Percentiles rank a stretch among this genome's conserved stretches.
These are phyloP conservation scores for Mortierella sp. DNA, from an alignment of 371 early-diverging fungal genomes.

Conservation along the genomic window DNA sequence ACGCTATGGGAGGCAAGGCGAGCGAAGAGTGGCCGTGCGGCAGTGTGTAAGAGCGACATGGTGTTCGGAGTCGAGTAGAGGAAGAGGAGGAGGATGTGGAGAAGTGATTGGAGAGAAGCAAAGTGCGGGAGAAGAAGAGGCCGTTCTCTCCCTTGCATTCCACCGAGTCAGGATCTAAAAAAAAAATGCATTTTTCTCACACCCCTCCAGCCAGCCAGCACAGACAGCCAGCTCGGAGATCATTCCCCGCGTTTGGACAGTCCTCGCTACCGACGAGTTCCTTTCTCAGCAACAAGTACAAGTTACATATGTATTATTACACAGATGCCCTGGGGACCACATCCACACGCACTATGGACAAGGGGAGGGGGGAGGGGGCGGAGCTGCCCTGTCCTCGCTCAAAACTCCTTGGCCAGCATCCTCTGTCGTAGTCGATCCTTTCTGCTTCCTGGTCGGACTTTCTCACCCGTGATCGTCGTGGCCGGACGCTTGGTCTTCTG, in stretches of 20 bases:
- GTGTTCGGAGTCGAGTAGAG: neutral
- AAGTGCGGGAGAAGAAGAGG: neutral
- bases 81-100: neutral
- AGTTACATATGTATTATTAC: no score
- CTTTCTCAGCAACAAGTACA: no score
- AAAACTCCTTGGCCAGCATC: constrained; percentile 36
- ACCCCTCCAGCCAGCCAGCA: neutral
- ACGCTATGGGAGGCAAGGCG: constrained; percentile 12
- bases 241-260: neutral
- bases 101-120: constrained; percentile 5
- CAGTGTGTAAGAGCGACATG: constrained; percentile 36
- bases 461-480: constrained; percentile 37
- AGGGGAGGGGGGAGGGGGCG: no score
- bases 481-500: constrained; percentile 45
- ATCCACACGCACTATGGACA: no score
- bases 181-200: constrained; percentile 28
- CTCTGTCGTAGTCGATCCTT: constrained; percentile 45
- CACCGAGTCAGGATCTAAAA: constrained; percentile 47
- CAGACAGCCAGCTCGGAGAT: neutral
- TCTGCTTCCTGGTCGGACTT: constrained; percentile 31
- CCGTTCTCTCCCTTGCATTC: constrained; percentile 10
- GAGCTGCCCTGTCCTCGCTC: no score
- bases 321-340: no score
- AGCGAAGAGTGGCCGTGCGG: constrained; percentile 28
- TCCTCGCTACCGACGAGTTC: no score